Base-by-base conservation (phyloP, 768 basidiomycete species). In the Suillus decipiens region DNA sequence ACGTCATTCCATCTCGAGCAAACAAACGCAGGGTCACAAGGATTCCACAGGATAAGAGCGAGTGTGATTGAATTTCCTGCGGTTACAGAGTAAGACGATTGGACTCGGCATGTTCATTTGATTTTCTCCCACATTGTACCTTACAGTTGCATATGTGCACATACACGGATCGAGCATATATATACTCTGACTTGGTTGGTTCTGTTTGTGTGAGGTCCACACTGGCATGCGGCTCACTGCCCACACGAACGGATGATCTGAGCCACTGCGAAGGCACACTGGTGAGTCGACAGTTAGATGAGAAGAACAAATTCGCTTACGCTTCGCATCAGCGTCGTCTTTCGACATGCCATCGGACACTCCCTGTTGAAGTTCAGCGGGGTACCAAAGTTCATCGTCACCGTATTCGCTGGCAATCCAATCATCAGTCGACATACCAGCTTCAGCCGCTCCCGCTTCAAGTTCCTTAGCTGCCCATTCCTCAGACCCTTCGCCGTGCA, bases 31-130 rank as follows among this genome's bases (percentile, higher is more conserved):
- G 7, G 57, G 19, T 5, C 19, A 8, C 34, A 24, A 28, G 54
- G 51, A 50, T 17, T 34, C 1, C 12, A 14, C 59, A 58, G 55
- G 76, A 69, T 42, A 70, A 66, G 22, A 72, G 73, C 50, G 75
- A 75, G 6, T 66, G 72, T 28, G 65, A 55, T 28, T 73, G 63
- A 56, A 11, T 36, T 61, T 17, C 10, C n/a, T n/a, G 19, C 2
- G 5, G 14, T 24, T 39, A 28, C 19, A 10, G 15, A 19, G 17
- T 10, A 5, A 39, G 39, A 10, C 24, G 10, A 4, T 19, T 24
- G 6, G 33, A 53, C 33, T 53, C 12, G 1, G 50, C 51, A 53
- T 53, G 5, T 33, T 53, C 51, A 12, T 34, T 34, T 34, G 10
- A 6, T 11, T 53, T 33, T 33, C 51, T 28, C 24, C 12, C 2